Evolutionary conservation across 371 early-diverging fungal species (phyloP).

Genomic region (Haplosporangium sp.): DNA sequence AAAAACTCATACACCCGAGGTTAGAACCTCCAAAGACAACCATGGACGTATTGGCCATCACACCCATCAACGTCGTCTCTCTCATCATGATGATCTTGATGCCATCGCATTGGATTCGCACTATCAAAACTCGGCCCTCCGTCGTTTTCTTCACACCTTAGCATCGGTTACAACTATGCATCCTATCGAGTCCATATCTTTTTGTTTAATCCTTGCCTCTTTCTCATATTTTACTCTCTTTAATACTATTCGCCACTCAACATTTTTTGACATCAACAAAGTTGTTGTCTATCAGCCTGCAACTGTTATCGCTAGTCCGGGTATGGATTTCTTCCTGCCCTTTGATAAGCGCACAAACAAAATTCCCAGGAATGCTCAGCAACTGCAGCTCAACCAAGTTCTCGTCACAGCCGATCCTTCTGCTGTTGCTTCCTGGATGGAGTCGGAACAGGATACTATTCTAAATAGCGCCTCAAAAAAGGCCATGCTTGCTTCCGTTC

Average conservation of each 20-base stretch:
- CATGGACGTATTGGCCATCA: constrained; percentile 2
- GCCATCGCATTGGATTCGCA: constrained; percentile 32
- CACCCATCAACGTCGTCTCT: constrained; percentile 8
- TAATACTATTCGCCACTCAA: constrained; percentile 77
- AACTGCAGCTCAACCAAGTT: constrained; percentile 68
- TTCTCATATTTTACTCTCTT: constrained; percentile 84
- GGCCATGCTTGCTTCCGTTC: constrained; percentile 59
- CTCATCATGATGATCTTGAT: constrained; percentile 23
- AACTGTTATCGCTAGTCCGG: constrained; percentile 60
- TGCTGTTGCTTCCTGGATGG: constrained; percentile 2
- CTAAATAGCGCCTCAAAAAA: constrained; percentile 43
- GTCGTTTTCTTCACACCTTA: constrained; percentile 48
- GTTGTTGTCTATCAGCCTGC: constrained; percentile 66
- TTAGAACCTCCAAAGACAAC: constrained; percentile 23
- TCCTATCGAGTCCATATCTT: constrained; percentile 88
- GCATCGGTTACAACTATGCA: constrained; percentile 64
- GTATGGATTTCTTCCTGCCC: constrained; percentile 55
- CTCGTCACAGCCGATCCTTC: constrained; percentile 56
- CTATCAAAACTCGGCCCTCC: constrained; percentile 52
- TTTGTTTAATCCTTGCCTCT: constrained; percentile 78
- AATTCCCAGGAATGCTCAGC: constrained; percentile 61
- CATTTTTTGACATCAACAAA: constrained; percentile 68
- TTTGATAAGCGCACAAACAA: constrained; percentile 54
- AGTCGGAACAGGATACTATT: constrained; percentile 24
- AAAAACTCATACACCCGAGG: constrained; percentile 54